Base-by-base conservation (phyloP, 1,284 basidiomycete species). In the Ustilago trichophora region DNA sequence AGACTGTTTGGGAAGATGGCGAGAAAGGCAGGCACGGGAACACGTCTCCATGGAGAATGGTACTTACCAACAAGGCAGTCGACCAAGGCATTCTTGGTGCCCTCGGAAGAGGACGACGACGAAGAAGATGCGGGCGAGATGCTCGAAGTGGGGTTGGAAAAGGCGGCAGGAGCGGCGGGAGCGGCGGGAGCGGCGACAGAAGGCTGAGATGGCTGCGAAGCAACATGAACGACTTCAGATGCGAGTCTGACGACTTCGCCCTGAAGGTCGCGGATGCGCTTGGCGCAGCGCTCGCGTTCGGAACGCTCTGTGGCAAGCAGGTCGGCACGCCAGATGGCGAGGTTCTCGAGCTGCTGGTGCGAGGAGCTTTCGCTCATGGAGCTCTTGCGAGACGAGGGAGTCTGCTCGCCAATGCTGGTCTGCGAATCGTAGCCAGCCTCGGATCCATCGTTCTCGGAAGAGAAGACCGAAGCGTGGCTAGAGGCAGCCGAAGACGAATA, bases 1-100 rank as follows among this genome's bases (percentile, higher is more conserved):
- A n/a, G n/a, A n/a, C n/a, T n/a, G n/a, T n/a, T n/a, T n/a, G n/a
- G n/a, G n/a, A n/a, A n/a, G n/a, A n/a, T n/a, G n/a, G n/a, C n/a
- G 37, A 15, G 2, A 34, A 36, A 15, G 33, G 24, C 3, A 21
- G 18, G 12, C 16, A 21, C 6, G 41, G 34, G 24, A 47, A 35
- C 8, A 13, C 40, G 18, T 22, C 34, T 18, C 26, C 22, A 15
- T 6, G 19, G n/a, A 19, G n/a, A 25, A 35, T 27, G 15, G 24
- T 42, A 76, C 72, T 76, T 68, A 76, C 74, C 74, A 37, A 76
- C 70, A 15, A 76, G 57, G 40, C 49, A 46, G 34, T 76, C 74
- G 43, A 76, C 73, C 34, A 76, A 52, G n/a, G 56, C 36, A n/a
- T 36, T 54, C 50, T 74, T 75, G n/a, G n/a, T n/a, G n/a, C n/a